Evolutionary conservation across 805 yeast species (phyloP).

Genomic region (Sugiyamaella boreocaroliniensis): DNA sequence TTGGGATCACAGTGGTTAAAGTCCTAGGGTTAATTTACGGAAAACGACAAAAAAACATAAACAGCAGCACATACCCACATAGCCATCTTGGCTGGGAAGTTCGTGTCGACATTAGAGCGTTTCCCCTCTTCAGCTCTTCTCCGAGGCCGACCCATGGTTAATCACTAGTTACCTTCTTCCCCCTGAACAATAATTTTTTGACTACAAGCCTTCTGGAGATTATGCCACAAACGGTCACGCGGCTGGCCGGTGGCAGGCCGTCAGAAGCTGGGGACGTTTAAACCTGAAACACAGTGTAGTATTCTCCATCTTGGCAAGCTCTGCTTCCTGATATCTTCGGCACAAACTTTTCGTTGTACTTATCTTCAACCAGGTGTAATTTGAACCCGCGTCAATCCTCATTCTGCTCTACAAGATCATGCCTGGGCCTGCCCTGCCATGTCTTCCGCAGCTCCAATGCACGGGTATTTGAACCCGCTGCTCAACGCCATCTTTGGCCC

Average conservation of each 20-base stretch:
- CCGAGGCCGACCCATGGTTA: constrained; percentile 4
- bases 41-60: neutral
- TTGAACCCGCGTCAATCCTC: neutral
- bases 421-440: neutral
- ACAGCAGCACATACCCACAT: constrained; percentile 54
- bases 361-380: neutral
- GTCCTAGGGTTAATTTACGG: constrained; percentile 42
- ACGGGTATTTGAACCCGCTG: constrained; percentile 48
- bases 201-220: neutral
- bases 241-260: neutral
- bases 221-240: neutral
- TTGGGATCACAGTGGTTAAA: constrained; percentile 98
- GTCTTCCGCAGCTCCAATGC: neutral
- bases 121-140: constrained; percentile 7
- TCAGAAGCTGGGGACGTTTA: neutral
- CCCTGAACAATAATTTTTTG: neutral
- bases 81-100: constrained; percentile 79
- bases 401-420: neutral
- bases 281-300: neutral
- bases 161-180: neutral
- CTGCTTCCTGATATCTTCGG: too few species aligned
- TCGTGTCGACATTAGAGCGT: constrained; percentile 9
- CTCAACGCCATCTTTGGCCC: constrained; percentile 62
- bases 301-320: neutral
- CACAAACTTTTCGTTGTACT: neutral